Base-by-base conservation (phyloP, 352 stramenopile genomes). In the Blastocystis sp. region DNA sequence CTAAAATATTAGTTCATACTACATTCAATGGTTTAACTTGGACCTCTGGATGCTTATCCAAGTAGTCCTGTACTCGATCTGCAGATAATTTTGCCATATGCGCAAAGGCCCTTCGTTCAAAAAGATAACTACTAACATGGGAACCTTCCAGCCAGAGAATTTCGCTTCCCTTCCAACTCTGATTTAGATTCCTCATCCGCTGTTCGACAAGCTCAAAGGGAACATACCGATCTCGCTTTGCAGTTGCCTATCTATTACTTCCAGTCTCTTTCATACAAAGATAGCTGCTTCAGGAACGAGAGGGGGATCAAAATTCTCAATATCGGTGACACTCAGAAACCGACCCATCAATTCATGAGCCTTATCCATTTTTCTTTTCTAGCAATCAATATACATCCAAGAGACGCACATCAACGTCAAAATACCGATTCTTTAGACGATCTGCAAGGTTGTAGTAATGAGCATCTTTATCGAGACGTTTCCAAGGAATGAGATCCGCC, bases 381-480 rank as follows among this genome's bases (percentile, higher is more conserved):
- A 88, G 24, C 1, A 33, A 54, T 88, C 22, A 51, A 27, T 33
- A 15, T 7, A 7, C n/a, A 24, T 58, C 35, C 2, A 5, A 27
- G 40, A 88, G 22, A 51, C 5, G 15, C 22, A 88, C 77, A 76
- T 77, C 62, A 17, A 77, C 58, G 24, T 77, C 77, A 37, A 77
- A 88, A 66, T 73, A 88, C 17, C 58, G 62, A 48, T 88, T 77
- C 62, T 88, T 88, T n/a, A 88, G 42, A 17, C 77, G 77, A 78
- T 88, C 62, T 15, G 58, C 77, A 6, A 88, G 42, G 22, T 88
- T 77, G 58, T 77, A 77, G 37, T 88, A 88, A 59, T 88, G 58
- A 13, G 77, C 77, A 76, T 88, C 77, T 48, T 77, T 88, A 37
- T 88, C 58, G 24, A 88, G 53, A 15, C 62, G 58, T 44, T 88